phyloP scores from a whole-genome alignment of 2,329 filamentous ascomycete genomes.

The Endoconidiophora polonica region DNA sequence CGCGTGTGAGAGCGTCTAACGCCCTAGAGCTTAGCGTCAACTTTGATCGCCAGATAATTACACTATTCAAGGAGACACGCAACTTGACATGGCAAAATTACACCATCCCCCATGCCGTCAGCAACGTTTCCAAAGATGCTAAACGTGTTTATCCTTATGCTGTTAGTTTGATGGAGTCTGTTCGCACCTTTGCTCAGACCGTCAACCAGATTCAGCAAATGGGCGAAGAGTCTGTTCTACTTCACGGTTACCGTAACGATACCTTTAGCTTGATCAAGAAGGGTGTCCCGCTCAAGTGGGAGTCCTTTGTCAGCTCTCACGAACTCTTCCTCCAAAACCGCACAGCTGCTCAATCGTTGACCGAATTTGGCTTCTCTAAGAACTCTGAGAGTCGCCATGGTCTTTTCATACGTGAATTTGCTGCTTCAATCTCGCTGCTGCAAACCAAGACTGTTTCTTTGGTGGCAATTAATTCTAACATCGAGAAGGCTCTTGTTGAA shows the following conservation, averaged over 20 bases:
- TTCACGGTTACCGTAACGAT: conserved; percentile 84
- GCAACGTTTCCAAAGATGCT: conserved; percentile 94
- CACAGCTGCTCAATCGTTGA: conserved; percentile 28
- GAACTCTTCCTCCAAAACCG: conserved; percentile 54
- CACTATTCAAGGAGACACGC: conserved; percentile 93
- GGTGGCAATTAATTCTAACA: conserved; percentile 59
- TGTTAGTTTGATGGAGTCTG: conserved; percentile 95
- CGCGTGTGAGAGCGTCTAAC: conserved; percentile 73
- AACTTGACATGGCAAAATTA: conserved; percentile 93
- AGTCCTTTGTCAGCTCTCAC: conserved; percentile 94
- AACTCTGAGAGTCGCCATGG: conserved; percentile 80
- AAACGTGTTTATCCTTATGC: conserved; percentile 96
- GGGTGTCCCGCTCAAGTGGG: conserved; percentile 84
- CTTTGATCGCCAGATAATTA: conserved; percentile 94
- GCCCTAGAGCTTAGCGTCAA: conserved; percentile 80
- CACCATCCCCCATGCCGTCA: conserved; percentile 83
- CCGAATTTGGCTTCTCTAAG: conserved; percentile 30
- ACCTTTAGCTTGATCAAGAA: conserved; percentile 70
- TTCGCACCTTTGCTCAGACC: conserved; percentile 83
- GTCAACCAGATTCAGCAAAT: conserved; percentile 69
- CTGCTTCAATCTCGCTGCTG: conserved; percentile 67
- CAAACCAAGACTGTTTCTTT: conserved; percentile 76
- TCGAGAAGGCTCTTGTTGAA: conserved; percentile 68
- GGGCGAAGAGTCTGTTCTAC: conserved; percentile 70
- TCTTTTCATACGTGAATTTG: conserved; percentile 89